A percentile compares a stretch with the other conserved stretches of the same genome.
Evolutionary conservation across 2,329 filamentous ascomycete genomes (phyloP).

Genomic region (Sporothrix pseudoabietina): DNA sequence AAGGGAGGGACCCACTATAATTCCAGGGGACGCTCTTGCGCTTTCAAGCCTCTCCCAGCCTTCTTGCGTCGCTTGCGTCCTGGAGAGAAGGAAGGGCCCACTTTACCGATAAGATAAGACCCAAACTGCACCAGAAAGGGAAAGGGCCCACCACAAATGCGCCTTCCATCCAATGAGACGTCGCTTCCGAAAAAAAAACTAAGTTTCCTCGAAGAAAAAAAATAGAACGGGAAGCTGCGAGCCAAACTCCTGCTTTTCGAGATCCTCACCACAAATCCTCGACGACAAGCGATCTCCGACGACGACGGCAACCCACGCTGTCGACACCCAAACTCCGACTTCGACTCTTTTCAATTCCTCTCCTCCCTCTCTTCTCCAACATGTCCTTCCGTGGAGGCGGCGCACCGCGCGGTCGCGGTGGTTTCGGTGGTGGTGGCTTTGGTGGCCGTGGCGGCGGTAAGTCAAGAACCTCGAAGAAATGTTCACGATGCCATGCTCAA

Average conservation of each 20-base stretch:
- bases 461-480: constrained; percentile 30
- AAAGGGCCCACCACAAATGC: background rate
- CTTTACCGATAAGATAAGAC: constrained; percentile 8
- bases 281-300: constrained; percentile 7
- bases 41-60: background rate
- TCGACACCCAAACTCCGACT: background rate
- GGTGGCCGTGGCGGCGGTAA: constrained; percentile 56
- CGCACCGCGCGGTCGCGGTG: constrained; percentile 49
- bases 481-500: too few species aligned
- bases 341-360: background rate
- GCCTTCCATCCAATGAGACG: background rate
- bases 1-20: constrained; percentile 1
- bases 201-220: constrained; percentile 20
- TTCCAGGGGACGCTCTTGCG: background rate
- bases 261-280: background rate
- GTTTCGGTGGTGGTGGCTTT: constrained; percentile 51
- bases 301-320: constrained; percentile 1
- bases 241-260: constrained; percentile 17
- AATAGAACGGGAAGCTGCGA: constrained; percentile 6
- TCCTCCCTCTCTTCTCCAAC: background rate
- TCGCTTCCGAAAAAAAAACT: constrained; percentile 5
- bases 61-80: background rate
- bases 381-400: constrained; percentile 66
- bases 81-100: background rate
- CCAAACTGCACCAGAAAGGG: background rate